Conservation (phyloP, 306 rosid genomes). For the Quercus suber region DNA sequence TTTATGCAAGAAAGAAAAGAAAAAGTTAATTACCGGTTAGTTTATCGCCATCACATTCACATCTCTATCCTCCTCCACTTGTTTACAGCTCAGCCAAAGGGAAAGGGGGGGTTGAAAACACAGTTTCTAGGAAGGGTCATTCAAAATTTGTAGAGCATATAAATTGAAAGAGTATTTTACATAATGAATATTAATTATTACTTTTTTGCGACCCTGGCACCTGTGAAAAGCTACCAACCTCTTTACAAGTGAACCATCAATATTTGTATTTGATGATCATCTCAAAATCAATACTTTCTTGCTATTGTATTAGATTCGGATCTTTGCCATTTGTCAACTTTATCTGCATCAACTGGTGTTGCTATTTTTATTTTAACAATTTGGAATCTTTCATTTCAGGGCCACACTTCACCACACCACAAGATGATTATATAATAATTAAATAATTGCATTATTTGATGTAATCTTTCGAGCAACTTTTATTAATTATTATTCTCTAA, state of each 20-base stretch:
- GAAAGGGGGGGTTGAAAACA: neutral
- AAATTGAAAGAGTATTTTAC: too few relatives aligned
- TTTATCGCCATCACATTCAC: too few relatives aligned
- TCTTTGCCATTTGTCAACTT: neutral
- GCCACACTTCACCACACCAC: too few relatives aligned
- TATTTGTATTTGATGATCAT: neutral
- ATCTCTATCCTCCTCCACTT: too few relatives aligned
- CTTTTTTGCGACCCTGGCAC: slow-evolving; percentile 8
- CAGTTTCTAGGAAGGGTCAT: neutral
- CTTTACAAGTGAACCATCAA: neutral
- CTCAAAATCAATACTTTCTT: too few relatives aligned
- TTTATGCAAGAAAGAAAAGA: too few relatives aligned
- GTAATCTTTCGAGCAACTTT: too few relatives aligned
- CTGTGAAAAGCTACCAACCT: neutral
- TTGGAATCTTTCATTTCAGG: too few relatives aligned
- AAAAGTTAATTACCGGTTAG: too few relatives aligned
- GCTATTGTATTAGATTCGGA: neutral
- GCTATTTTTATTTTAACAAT: neutral
- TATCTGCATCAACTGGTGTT: neutral
- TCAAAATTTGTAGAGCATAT: neutral
- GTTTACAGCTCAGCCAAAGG: slow-evolving; percentile 9
- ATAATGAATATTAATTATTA: neutral
- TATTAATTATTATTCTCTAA: too few relatives aligned
- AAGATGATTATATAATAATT: too few relatives aligned
- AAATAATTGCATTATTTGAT: too few relatives aligned